Base-by-base conservation (phyloP, 306 rosid genomes). In the Castanea sativa region DNA sequence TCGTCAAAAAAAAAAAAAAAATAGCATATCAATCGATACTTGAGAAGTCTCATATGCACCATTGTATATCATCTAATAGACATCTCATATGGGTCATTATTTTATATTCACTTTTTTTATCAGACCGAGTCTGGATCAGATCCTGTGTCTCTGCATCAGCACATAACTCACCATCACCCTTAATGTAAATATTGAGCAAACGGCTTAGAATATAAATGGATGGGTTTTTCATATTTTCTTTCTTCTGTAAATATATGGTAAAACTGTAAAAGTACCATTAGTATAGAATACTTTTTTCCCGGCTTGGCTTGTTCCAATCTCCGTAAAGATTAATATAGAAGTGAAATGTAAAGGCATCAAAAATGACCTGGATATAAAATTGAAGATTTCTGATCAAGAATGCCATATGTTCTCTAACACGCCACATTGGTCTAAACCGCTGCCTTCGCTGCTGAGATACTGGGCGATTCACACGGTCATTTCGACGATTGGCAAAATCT, bases 301-400 rank as follows among this genome's bases (percentile, higher is more conserved):
- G 5, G 75, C 49, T 57, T 58, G 59, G 9, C 29, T 73, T 35
- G 75, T 4, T 65, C 21, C 2, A 56, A 69, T 35, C 73, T 33
- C 15, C 10, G 0, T 3, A 69, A 29, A 74, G 43, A 61, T 53
- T 69, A 45, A 73, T 49, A 51, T 61, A 65, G 71, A 32, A 53
- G 73, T 86, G 76, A 38, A 18, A 63, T 38, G 35, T 16, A 23
- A 78, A n/a, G 69, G 69, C 51, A 73, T 60, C 64, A 73, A 73
- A 57, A 74, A 70, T 68, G 69, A 95, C 97, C 97, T 95, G 97
- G 77, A 95, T 92, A 85, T 95, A 95, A 87, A 95, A 95, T 81
- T 92, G 99, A 84, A 95, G 99, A 85, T 95, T 95, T 86, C 98
- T 91, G 83, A 95, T 89, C 85, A 93, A 85, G 97, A 95, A 95